phyloP scores from a whole-genome alignment of 2,329 filamentous ascomycete species.

The Claviceps spartinae region DNA sequence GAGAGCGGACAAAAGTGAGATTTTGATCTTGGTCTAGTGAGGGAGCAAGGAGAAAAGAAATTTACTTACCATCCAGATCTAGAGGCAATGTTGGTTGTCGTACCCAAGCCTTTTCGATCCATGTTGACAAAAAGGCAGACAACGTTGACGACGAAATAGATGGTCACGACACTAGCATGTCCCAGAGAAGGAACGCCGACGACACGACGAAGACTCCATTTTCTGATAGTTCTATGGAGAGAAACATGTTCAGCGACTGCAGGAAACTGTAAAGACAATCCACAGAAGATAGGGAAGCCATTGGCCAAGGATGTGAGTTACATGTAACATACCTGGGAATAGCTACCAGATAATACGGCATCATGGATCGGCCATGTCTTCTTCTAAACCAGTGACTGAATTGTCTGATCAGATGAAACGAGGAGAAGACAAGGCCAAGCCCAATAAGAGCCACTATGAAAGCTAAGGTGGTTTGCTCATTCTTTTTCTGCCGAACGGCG shows the following conservation, averaged over 20 bases:
- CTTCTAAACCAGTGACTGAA: background rate
- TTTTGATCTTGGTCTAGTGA: background rate
- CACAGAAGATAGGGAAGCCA: too few species aligned
- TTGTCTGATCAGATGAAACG: conserved; percentile 5
- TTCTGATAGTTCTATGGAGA: conserved; percentile 14
- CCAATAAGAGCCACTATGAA: conserved; percentile 5
- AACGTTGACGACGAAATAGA: conserved; percentile 22
- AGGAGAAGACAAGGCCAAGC: conserved; percentile 3
- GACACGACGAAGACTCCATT: conserved; percentile 13
- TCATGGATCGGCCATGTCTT: background rate
- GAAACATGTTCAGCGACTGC: background rate
- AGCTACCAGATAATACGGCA: background rate
- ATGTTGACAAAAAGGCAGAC: conserved; percentile 20
- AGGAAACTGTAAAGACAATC: too few species aligned
- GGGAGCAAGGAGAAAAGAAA: too few species aligned
- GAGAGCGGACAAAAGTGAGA: background rate
- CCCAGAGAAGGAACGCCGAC: conserved; percentile 18
- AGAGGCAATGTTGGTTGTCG: conserved; percentile 22
- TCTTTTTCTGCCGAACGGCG: conserved; percentile 1
- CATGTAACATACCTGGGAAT: conserved; percentile 4
- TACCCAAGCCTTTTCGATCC: conserved; percentile 16
- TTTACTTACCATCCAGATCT: conserved; percentile 24
- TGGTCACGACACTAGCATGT: conserved; percentile 16
- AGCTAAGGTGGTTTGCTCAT: conserved; percentile 4
- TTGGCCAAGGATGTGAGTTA: background rate